Conservation (phyloP, 1,284 basidiomycete species). For the Hymenochaete sp. region DNA sequence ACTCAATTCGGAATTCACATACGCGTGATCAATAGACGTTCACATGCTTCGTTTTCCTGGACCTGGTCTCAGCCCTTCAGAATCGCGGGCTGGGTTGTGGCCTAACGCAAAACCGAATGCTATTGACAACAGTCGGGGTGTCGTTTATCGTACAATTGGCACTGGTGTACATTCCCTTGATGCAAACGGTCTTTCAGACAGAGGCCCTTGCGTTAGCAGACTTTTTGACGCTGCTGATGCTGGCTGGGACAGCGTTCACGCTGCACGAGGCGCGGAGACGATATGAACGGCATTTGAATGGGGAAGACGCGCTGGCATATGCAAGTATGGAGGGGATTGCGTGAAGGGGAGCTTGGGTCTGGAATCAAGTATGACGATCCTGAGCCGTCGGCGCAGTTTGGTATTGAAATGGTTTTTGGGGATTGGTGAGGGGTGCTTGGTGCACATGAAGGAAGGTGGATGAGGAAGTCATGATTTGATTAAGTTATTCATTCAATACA, state of each 20-base stretch:
- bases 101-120: conserved; percentile 79
- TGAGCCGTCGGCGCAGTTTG: no score
- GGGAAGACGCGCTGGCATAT: background rate
- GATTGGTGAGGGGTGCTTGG: no score
- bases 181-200: conserved; percentile 94
- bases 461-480: no score
- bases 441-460: no score
- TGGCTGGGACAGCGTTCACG: conserved; percentile 62
- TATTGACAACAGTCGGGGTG: conserved; percentile 77
- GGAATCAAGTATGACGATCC: background rate
- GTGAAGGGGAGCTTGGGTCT: background rate
- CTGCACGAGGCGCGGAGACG: conserved; percentile 76
- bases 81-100: conserved; percentile 84
- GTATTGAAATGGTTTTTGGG: no score
- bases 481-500: no score
- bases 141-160: conserved; percentile 79
- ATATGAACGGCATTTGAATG: conserved; percentile 57
- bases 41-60: conserved; percentile 93
- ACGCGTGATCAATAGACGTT: conserved; percentile 63
- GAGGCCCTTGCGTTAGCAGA: conserved; percentile 67
- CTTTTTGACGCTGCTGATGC: conserved; percentile 59
- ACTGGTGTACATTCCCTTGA: conserved; percentile 83
- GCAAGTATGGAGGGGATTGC: background rate
- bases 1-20: conserved; percentile 10
- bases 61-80: conserved; percentile 90